phyloP scores from a whole-genome alignment of 176 grass and related monocot genomes.

The Sorghum bicolor region Sorghum_bicolor_NCBIv3 NC_012872.2:13562001-13562500 shows the following conservation, averaged over 20 bases:
- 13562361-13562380: not conserved
- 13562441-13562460: not conserved
- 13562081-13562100: not conserved
- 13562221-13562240: slow-evolving; percentile 38
- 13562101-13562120: not conserved
- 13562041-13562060: no score
- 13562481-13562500: not conserved
- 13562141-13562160: not conserved
- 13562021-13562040: no score
- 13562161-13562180: not conserved
- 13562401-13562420: not conserved
- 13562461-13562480: not conserved
- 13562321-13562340: not conserved
- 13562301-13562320: not conserved
- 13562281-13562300: not conserved
- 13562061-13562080: not conserved
- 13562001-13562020: no score
- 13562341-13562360: not conserved
- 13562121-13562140: not conserved
- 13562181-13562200: not conserved
- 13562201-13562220: not conserved
- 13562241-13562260: not conserved
- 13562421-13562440: not conserved
- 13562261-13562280: not conserved
- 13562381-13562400: slow-evolving; percentile 29